These are phyloP conservation scores for Candida bentonensis DNA, from an alignment of 805 yeast genomes.

Conservation along the genomic window DNA sequence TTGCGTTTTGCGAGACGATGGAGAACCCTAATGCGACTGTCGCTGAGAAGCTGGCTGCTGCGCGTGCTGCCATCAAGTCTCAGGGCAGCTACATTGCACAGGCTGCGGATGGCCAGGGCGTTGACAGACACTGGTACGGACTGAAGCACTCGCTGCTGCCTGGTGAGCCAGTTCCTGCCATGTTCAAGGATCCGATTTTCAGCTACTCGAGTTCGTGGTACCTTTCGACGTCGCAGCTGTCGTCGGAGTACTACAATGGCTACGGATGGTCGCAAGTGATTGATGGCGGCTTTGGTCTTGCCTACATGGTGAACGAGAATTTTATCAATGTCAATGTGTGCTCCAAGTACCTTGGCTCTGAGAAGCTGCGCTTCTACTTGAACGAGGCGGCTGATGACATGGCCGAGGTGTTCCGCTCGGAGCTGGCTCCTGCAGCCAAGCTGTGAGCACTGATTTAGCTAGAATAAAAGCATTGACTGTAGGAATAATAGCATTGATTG, in stretches of 20 bases:
- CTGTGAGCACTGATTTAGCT: constrained; percentile 12
- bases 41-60: constrained; percentile 48
- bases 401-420: constrained; percentile 40
- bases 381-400: constrained; percentile 72
- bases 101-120: constrained; percentile 79
- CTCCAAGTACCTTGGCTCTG: constrained; percentile 42
- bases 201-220: constrained; percentile 74
- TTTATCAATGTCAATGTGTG: constrained; percentile 79
- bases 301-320: constrained; percentile 80
- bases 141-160: constrained; percentile 53
- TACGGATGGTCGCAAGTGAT: constrained; percentile 95
- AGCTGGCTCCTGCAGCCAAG: constrained; percentile 21
- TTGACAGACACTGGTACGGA: constrained; percentile 89
- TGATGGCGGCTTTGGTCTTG: constrained; percentile 87
- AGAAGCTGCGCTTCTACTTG: constrained; percentile 46
- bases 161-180: constrained; percentile 44
- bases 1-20: constrained; percentile 63
- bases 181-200: constrained; percentile 66
- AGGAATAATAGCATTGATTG: no score
- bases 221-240: constrained; percentile 77
- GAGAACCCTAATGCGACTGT: constrained; percentile 35
- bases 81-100: constrained; percentile 61
- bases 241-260: constrained; percentile 72
- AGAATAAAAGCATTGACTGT: background rate
- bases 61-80: constrained; percentile 56